These are phyloP conservation scores for Pyrus betulifolia DNA, from an alignment of 306 rosid species.

Conservation along the genomic window DNA sequence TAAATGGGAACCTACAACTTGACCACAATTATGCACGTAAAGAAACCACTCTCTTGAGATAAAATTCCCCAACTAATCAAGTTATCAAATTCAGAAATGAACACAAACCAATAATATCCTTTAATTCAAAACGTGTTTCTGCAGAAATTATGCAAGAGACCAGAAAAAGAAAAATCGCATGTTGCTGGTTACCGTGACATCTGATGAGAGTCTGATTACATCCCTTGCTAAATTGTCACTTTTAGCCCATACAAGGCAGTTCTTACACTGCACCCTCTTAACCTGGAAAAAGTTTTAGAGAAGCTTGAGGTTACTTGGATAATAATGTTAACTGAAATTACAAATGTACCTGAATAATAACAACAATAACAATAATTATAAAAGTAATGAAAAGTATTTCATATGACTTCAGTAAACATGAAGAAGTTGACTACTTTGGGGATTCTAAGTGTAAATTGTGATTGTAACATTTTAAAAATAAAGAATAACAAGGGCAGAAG, in stretches of 20 bases:
- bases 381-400: neutral
- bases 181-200: slow-evolving; percentile 40
- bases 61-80: neutral
- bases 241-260: slow-evolving; percentile 85
- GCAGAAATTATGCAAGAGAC: neutral
- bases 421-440: neutral
- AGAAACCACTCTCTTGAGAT: neutral
- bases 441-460: neutral
- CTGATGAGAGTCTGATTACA: slow-evolving; percentile 58
- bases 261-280: slow-evolving; percentile 53
- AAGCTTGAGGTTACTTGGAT: slow-evolving; percentile 7
- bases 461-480: neutral
- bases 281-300: slow-evolving; percentile 42
- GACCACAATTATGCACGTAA: neutral
- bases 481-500: slow-evolving; percentile 3
- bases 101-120: neutral
- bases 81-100: neutral
- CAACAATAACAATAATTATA: neutral
- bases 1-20: neutral
- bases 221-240: slow-evolving; percentile 78
- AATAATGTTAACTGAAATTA: neutral
- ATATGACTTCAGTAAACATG: neutral
- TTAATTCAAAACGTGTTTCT: neutral
- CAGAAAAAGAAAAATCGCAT: neutral
- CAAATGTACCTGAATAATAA: neutral